Percentiles rank a stretch among this genome's conserved stretches.
Evolutionary conservation across 1,139 yeast species (phyloP).

Genomic region (Schwanniomyces etchellsii): DNA sequence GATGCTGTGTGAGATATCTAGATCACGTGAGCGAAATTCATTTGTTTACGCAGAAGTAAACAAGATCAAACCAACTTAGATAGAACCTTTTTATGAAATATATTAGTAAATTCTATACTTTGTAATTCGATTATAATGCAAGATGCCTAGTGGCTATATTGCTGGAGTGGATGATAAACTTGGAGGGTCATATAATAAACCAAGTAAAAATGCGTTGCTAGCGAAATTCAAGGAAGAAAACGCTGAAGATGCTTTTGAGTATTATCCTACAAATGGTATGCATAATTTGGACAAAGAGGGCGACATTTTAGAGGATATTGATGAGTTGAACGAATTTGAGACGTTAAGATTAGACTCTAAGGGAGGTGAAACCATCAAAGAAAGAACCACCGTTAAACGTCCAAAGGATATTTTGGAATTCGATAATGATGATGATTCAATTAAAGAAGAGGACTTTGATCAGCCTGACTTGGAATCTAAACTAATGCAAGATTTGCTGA

Average conservation of each 20-base stretch:
- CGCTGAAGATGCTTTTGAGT: constrained; percentile 5
- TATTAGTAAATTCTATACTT: too few relatives aligned
- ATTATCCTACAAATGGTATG: constrained; percentile 1
- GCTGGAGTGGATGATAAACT: too few relatives aligned
- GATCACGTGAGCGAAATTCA: too few relatives aligned
- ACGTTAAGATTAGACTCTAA: constrained; percentile 16
- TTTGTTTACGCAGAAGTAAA: too few relatives aligned
- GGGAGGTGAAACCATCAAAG: constrained; percentile 12
- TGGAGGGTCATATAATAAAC: too few relatives aligned
- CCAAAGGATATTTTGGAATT: constrained; percentile 3
- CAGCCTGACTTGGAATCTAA: too few relatives aligned
- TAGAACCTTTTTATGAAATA: too few relatives aligned
- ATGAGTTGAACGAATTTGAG: constrained; percentile 16
- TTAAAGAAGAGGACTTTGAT: constrained; percentile 2
- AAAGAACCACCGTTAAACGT: not conserved
- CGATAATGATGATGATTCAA: constrained; percentile 1
- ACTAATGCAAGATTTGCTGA: too few relatives aligned
- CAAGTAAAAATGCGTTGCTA: constrained; percentile 9
- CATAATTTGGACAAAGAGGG: constrained; percentile 14
- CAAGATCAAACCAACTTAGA: too few relatives aligned
- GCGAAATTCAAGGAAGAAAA: constrained; percentile 8
- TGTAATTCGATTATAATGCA: too few relatives aligned
- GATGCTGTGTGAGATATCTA: too few relatives aligned
- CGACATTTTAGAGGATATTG: constrained; percentile 15
- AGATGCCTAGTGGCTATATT: too few relatives aligned